Base-by-base conservation (phyloP, 495 filamentous ascomycete species). In the Amphirosellinia nigrospora region DNA sequence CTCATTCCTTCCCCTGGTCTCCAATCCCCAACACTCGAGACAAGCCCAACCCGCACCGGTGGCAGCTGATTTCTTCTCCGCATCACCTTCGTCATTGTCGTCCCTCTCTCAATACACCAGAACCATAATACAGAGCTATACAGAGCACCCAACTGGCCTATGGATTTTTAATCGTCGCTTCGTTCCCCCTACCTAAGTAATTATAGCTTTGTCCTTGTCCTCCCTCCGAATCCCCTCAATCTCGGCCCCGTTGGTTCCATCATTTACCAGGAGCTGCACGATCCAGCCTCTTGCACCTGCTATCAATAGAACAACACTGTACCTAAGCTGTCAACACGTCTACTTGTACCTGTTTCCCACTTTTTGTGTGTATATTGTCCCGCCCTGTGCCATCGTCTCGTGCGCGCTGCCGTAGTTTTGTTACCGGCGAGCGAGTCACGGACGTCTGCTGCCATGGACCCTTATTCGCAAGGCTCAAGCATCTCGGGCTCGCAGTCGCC, bases 401-500 rank as follows among this genome's bases (percentile, higher is more conserved):
- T n/a, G 68, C 46, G 59, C 30, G 60, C 50, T 43, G 59, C 38
- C 36, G 36, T 48, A 56, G 30, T 2, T 46, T 28, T 70, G 60
- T 28, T 39, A 64, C 46, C 32, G 48, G 66, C 38, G 66, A 45
- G 34, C 16, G n/a, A n/a, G 32, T 13, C 36, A 15, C 38, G n/a
- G n/a, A 34, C 56, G 21, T 13, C 59, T 38, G 48, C 70, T 39
- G 68, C 70, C 73, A 85, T 85, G 83, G 82, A 83, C 70, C 77
- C 79, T 28, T 70, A 71, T 72, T 72, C 77, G 32, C 76, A 77
- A 7, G 66, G 74, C 19, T 77, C 72, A 77, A 74, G 74, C 43
- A 71, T 74, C 65, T 71, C 79, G 19, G 64, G 63, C 64, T 72
- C 81, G 60, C 73, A 78, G 38, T 82, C 84, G 30, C 80, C 83